A percentile compares a stretch with the other conserved stretches of the same genome.
These are phyloP conservation scores for Karstenula rhodostoma DNA, from an alignment of 2,329 filamentous ascomycete species.

Conservation along the genomic window DNA sequence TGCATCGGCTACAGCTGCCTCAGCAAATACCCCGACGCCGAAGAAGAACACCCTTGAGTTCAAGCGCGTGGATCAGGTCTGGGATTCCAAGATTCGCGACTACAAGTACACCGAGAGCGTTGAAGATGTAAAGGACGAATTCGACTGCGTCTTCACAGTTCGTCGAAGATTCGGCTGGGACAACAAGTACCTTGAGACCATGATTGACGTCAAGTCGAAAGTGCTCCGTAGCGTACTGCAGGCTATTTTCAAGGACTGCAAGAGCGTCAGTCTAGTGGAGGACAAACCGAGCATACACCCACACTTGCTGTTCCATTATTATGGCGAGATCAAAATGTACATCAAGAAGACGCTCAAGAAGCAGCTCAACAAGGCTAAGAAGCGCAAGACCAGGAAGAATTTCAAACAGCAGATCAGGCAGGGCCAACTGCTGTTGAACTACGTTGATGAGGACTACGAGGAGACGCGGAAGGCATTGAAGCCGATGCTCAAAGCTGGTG, in stretches of 20 bases:
- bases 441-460: slow-evolving; percentile 82
- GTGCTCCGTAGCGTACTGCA: slow-evolving; percentile 74
- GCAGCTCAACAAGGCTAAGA: slow-evolving; percentile 64
- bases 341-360: slow-evolving; percentile 70
- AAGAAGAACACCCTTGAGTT: slow-evolving; percentile 63
- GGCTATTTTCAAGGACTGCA: slow-evolving; percentile 77
- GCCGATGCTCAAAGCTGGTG: slow-evolving; percentile 75
- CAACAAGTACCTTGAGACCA: slow-evolving; percentile 77
- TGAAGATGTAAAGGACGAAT: slow-evolving; percentile 71
- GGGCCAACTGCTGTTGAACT: slow-evolving; percentile 76
- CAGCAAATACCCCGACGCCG: not conserved
- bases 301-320: slow-evolving; percentile 65
- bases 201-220: slow-evolving; percentile 87
- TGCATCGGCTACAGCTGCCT: slow-evolving; percentile 19
- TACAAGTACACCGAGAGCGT: slow-evolving; percentile 74
- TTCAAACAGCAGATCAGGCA: slow-evolving; percentile 67
- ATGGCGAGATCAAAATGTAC: slow-evolving; percentile 75
- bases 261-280: slow-evolving; percentile 80
- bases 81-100: slow-evolving; percentile 57
- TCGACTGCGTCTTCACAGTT: slow-evolving; percentile 81
- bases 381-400: slow-evolving; percentile 68
- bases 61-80: slow-evolving; percentile 72
- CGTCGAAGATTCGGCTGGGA: slow-evolving; percentile 84
- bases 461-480: slow-evolving; percentile 81
- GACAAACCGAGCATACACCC: slow-evolving; percentile 72